phyloP scores from a whole-genome alignment of 345 rosid genomes.

The Camelina neglecta region DNA sequence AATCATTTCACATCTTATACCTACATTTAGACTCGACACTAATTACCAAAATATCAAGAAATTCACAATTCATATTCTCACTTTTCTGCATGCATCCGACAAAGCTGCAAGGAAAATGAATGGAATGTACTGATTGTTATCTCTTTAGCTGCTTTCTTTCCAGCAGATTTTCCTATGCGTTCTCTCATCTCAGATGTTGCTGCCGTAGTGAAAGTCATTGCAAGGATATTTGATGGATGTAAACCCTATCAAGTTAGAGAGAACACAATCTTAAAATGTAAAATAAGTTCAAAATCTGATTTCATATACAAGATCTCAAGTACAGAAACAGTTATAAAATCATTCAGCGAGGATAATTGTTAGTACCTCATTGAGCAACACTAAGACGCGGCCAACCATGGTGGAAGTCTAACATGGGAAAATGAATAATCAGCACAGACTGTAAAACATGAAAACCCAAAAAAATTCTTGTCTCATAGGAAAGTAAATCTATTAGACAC shows the following conservation, averaged over 20 bases:
- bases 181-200: slow-evolving; percentile 97
- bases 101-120: slow-evolving; percentile 90
- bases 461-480: not conserved
- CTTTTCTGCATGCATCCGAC: slow-evolving; percentile 95
- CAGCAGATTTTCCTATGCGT: slow-evolving; percentile 73
- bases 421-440: slow-evolving; percentile 31
- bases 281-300: slow-evolving; percentile 7
- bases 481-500: slow-evolving; percentile 21
- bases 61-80: slow-evolving; percentile 43
- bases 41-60: slow-evolving; percentile 11
- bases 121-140: slow-evolving; percentile 92
- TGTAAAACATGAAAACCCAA: slow-evolving; percentile 18
- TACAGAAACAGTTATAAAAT: not conserved
- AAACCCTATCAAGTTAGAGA: slow-evolving; percentile 62
- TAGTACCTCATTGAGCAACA: slow-evolving; percentile 74
- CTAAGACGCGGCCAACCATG: slow-evolving; percentile 93
- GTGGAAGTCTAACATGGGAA: slow-evolving; percentile 75
- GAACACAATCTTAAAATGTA: slow-evolving; percentile 16
- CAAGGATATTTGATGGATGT: slow-evolving; percentile 80
- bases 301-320: slow-evolving; percentile 17
- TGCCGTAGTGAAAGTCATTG: slow-evolving; percentile 98
- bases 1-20: not conserved
- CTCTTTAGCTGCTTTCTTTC: slow-evolving; percentile 82
- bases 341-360: slow-evolving; percentile 12
- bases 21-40: slow-evolving; percentile 21